These are phyloP conservation scores for Exserohilum rostratum DNA, from an alignment of 2,329 filamentous ascomycete species.

Conservation along the genomic window DNA sequence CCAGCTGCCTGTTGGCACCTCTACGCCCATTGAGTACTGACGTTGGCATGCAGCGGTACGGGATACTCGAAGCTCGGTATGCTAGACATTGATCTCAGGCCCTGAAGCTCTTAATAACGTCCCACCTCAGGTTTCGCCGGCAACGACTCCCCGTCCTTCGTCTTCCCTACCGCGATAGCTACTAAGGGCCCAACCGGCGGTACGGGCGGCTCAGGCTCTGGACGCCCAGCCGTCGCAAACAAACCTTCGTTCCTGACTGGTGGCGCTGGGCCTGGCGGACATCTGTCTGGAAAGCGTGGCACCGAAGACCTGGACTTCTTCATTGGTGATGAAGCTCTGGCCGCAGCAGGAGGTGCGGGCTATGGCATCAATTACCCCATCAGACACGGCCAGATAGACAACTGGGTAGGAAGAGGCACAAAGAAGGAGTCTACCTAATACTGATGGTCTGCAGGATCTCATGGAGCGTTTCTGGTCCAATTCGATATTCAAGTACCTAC, in stretches of 20 bases:
- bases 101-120: slow-evolving; percentile 44
- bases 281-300: slow-evolving; percentile 88
- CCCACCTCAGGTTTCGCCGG: slow-evolving; percentile 81
- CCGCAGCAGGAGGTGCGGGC: slow-evolving; percentile 81
- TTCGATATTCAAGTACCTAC: slow-evolving; percentile 99
- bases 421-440: not conserved
- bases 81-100: slow-evolving; percentile 35
- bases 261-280: slow-evolving; percentile 79
- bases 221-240: slow-evolving; percentile 86
- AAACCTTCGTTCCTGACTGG: slow-evolving; percentile 96
- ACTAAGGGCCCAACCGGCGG: slow-evolving; percentile 80
- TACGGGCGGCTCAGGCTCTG: slow-evolving; percentile 77
- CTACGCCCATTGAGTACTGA: slow-evolving; percentile 44
- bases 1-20: slow-evolving; percentile 36
- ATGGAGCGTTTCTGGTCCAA: slow-evolving; percentile 99
- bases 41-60: slow-evolving; percentile 76
- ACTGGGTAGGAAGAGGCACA: slow-evolving; percentile 72
- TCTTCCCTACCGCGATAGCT: slow-evolving; percentile 98
- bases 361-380: slow-evolving; percentile 98
- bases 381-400: slow-evolving; percentile 96
- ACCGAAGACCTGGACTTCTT: slow-evolving; percentile 99
- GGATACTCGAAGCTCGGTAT: slow-evolving; percentile 98
- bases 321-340: slow-evolving; percentile 94
- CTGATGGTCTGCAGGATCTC: slow-evolving; percentile 70
- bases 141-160: slow-evolving; percentile 98